A percentile compares a stretch with the other conserved stretches of the same genome.
Evolutionary conservation across 2,329 filamentous ascomycete species (phyloP).

Genomic region (Raffaelea ambrosiae): DNA sequence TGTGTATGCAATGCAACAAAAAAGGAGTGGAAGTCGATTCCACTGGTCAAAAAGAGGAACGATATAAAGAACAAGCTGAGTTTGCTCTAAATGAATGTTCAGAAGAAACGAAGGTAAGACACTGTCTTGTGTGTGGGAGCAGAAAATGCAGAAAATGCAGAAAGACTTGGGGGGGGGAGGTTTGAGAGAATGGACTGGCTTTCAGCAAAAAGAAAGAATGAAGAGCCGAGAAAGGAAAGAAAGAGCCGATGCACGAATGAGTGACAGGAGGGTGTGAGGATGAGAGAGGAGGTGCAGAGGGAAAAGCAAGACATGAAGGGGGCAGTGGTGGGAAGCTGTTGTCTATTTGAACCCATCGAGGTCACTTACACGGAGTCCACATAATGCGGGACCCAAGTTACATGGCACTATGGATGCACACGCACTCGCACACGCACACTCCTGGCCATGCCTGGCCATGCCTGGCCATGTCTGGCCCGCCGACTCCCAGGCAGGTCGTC

Average conservation of each 20-base stretch:
- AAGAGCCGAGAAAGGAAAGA: conserved; percentile 8
- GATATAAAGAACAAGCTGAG: conserved; percentile 11
- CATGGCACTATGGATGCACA: no score
- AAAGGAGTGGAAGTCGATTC: conserved; percentile 23
- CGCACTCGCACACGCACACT: no score
- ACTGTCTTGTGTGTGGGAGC: no score
- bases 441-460: no score
- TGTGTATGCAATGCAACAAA: neutral
- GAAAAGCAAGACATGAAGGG: no score
- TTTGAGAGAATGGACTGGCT: conserved; percentile 14
- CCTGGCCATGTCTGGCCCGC: no score
- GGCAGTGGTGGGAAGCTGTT: no score
- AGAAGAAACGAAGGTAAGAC: no score
- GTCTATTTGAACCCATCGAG: no score
- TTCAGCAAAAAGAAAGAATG: conserved; percentile 13
- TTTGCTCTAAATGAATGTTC: neutral
- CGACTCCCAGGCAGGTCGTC: no score
- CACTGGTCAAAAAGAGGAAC: conserved; percentile 20
- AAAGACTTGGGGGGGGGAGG: neutral
- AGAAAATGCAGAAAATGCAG: neutral
- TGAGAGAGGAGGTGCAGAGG: conserved; percentile 9
- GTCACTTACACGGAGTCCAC: no score
- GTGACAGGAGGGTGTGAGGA: conserved; percentile 5
- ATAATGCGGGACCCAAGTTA: no score
- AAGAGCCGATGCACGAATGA: conserved; percentile 12